Conservation (phyloP, 306 rosid species). For the Lablab purpureus region DNA sequence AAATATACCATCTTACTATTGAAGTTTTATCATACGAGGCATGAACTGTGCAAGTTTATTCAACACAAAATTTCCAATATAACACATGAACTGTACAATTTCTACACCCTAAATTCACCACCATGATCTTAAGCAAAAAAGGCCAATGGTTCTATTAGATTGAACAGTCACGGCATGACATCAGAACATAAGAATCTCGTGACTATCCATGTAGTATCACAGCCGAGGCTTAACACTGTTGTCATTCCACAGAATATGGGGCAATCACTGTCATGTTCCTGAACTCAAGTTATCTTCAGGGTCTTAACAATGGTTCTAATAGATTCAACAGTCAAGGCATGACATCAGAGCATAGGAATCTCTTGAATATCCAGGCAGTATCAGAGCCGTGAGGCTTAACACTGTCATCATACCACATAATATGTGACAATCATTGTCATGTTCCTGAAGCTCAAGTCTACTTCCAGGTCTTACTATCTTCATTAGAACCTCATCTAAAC, state of each 20-base stretch:
- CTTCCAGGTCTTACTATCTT: slow-evolving; percentile 48
- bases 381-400: background rate
- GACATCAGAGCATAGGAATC: background rate
- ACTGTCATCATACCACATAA: slow-evolving; percentile 14
- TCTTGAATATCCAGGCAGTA: slow-evolving; percentile 17
- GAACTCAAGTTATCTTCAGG: slow-evolving; percentile 70
- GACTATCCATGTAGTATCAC: slow-evolving; percentile 12
- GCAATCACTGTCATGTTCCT: slow-evolving; percentile 67
- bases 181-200: background rate
- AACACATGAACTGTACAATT: no score
- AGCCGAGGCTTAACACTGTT: background rate
- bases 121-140: background rate
- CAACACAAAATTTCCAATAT: no score
- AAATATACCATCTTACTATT: no score
- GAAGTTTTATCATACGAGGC: no score
- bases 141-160: slow-evolving; percentile 14
- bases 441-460: slow-evolving; percentile 72
- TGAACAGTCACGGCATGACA: background rate
- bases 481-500: background rate
- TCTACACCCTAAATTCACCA: no score
- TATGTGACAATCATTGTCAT: slow-evolving; percentile 66
- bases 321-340: background rate
- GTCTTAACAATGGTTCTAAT: slow-evolving; percentile 35
- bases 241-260: slow-evolving; percentile 43
- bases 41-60: no score